phyloP scores from a whole-genome alignment of 495 filamentous ascomycete species.

The Alectoria sarmentosa region DNA sequence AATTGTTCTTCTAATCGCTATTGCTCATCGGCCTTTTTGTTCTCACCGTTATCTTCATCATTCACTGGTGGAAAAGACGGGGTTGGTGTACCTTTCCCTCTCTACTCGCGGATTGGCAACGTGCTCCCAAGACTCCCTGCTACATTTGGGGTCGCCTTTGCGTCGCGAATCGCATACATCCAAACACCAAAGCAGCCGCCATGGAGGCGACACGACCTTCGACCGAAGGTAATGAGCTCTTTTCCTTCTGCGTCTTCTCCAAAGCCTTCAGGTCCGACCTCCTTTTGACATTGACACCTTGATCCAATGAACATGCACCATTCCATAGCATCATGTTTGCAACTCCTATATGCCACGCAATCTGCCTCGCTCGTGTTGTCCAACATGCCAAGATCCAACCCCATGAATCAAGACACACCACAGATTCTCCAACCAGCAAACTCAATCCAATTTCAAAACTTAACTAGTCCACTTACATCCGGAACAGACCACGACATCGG shows the following conservation, averaged over 20 bases:
- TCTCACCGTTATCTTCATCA: not conserved
- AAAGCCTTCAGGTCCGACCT: not conserved
- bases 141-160: not conserved
- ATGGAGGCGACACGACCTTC: not conserved
- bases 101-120: not conserved
- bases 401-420: not conserved
- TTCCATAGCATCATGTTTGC: not conserved
- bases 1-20: not conserved
- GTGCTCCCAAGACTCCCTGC: not conserved
- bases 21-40: no score
- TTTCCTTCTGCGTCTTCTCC: not conserved
- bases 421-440: not conserved
- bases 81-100: not conserved
- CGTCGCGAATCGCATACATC: not conserved
- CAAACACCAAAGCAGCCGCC: not conserved
- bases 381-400: slow-evolving; percentile 1
- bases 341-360: not conserved
- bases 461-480: not conserved
- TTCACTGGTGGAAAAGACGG: not conserved
- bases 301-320: not conserved
- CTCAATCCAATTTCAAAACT: not conserved
- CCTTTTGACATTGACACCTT: not conserved
- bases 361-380: not conserved
- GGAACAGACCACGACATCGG: slow-evolving; percentile 2
- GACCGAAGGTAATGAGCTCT: not conserved